Conservation (phyloP, 129 eudicot genomes). For the Flaveria sonorensis region DNA sequence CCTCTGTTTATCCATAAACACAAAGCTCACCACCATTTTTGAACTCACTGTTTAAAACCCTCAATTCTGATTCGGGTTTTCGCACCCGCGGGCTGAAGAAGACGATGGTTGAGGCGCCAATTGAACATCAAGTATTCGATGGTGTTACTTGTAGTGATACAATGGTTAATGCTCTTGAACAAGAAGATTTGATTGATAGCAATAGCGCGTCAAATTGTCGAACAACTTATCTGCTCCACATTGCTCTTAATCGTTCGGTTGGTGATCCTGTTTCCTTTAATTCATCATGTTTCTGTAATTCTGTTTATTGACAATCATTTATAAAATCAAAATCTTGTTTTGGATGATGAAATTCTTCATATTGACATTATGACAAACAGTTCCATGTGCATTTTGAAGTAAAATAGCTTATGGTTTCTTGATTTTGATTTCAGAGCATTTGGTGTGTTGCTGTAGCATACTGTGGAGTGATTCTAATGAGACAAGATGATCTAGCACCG, state of each 20-base stretch:
- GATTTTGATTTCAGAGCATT: conserved; percentile 64
- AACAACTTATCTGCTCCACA: conserved; percentile 37
- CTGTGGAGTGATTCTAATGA: conserved; percentile 47
- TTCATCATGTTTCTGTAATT: background rate
- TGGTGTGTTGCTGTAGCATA: conserved; percentile 51
- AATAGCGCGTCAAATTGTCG: conserved; percentile 12
- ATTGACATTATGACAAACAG: background rate
- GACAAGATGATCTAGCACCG: conserved; percentile 68
- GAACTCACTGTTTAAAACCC: conserved; percentile 1
- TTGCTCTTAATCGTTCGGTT: conserved; percentile 61
- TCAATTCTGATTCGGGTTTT: background rate
- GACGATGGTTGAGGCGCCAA: conserved; percentile 11
- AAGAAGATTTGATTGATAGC: conserved; percentile 41
- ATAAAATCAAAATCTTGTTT: too few species aligned
- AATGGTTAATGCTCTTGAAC: conserved; percentile 35
- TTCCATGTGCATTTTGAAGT: background rate
- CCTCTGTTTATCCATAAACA: background rate
- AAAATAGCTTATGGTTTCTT: background rate
- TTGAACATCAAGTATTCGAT: conserved; percentile 20
- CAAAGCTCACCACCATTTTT: conserved; percentile 5
- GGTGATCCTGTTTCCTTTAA: conserved; percentile 12
- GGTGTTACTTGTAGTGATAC: conserved; percentile 13
- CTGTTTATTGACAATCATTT: too few species aligned
- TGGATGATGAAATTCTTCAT: background rate
- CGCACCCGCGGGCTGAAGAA: background rate